Evolutionary conservation across 257 asterid genomes (phyloP), one percentile per base, ranked within the genome.

Genomic region (Ballota nigra): DNA sequence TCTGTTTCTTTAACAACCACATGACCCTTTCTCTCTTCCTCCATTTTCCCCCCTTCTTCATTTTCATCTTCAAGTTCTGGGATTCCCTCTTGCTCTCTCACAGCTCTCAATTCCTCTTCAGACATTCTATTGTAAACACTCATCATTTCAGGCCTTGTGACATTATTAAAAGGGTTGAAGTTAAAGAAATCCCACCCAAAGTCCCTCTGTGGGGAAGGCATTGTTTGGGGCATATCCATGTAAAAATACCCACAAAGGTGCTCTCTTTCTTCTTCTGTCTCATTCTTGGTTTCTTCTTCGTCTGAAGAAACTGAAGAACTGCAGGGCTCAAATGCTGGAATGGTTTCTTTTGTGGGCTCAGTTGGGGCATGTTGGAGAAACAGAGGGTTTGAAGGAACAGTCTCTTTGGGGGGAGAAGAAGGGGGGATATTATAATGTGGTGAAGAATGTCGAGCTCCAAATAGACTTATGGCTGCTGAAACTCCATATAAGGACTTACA

Each of bases 101-200:
- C 96, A 12, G 71, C 95, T 83, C 85, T 89, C 69, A 91, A 71
- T 55, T 91, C 96, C 83, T 89, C 99, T 66, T 91, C 99, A 12
- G 97, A 87, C 51, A 88, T 85, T 43, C 88, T 80, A 60, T 77
- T 86, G 29, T 83, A 86, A 22, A 80, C 92, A 72, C 69, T 87
- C 55, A 84, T 22, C 0, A 82, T 74, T 60, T 92, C 98, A 15
- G 91, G 85, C 68, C 96, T 81, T 9, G 80, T 43, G 15, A 80
- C 88, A 53, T 56, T 79, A 31, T 56, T 52, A 64, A 89, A 94
- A 70, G 99, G 99, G 81, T 91, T 89, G 23, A 89, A 94, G 69
- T 91, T 88, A 22, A 91, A 94, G 69, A 94, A 94, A 82, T 94
- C 99, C 99, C 97, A 94, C 31, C 93, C 99, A 80, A 82, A 89